Conservation (phyloP, 2,329 filamentous ascomycete genomes). For the Diaporthe batatas region DNA sequence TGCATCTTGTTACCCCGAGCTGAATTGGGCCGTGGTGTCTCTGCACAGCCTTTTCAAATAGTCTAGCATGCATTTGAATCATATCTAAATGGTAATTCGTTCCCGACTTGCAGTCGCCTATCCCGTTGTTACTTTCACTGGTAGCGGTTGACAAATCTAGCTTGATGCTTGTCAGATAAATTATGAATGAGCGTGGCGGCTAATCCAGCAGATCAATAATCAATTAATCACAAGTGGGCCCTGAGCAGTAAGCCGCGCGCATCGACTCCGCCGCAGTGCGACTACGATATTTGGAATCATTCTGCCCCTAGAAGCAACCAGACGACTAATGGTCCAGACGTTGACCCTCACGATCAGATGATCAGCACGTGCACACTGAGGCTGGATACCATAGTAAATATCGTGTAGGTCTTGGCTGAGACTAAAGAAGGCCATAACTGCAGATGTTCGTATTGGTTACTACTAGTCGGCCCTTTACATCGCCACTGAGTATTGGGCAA, state of each 20-base stretch:
- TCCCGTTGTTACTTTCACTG: too few relatives aligned
- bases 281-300: neutral
- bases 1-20: neutral
- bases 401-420: constrained; percentile 29
- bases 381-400: neutral
- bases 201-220: neutral
- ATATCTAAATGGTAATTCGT: neutral
- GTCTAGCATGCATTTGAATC: neutral
- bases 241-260: neutral
- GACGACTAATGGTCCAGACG: neutral
- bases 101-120: neutral
- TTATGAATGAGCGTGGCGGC: too few relatives aligned
- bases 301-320: neutral
- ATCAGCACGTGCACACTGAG: neutral
- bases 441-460: constrained; percentile 1
- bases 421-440: neutral
- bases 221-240: neutral
- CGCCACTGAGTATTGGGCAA: neutral
- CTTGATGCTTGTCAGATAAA: too few relatives aligned
- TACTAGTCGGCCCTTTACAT: neutral
- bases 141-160: too few relatives aligned
- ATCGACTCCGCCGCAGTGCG: neutral
- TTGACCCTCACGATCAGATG: neutral
- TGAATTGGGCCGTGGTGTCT: neutral
- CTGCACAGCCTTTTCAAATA: neutral